Evolutionary conservation across 257 asterid genomes (phyloP), one percentile per base, ranked within the genome.

Genomic region (Petunia secreta): DNA sequence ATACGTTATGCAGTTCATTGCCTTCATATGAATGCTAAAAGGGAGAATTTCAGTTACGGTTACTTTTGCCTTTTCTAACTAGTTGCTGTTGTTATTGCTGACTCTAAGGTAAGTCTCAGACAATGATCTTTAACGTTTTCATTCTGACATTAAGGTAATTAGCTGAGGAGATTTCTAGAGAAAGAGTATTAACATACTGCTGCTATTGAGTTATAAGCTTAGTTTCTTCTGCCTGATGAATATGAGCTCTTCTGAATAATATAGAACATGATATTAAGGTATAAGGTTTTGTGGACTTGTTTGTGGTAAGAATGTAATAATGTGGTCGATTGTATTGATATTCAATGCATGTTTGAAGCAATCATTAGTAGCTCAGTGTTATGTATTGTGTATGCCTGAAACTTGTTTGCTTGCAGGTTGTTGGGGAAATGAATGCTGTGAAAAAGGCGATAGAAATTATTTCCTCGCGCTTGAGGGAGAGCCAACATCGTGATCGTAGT

Each of bases 401-500:
- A 54, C 14, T 84, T 76, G n/a, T 75, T 79, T 55, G 63, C 64
- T 59, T 79, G 25, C 90, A 93, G 98, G 92, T 93, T 64, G 94
- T 91, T n/a, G 99, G 99, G 83, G 97, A 92, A 69, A 82, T 79
- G 79, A 90, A 87, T 79, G 92, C 93, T 0, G 96, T 95, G 81
- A 93, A 93, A 86, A 86, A 85, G 84, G 98, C 99, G 59, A 66
- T 95, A 74, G 83, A 81, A 79, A 87, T 89, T 38, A 89, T 93
- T 60, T 92, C 99, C 43, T 87, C 95, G 25, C 98, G 98, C 60
- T 86, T 95, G 87, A 87, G 94, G 80, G 99, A 95, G 90, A 90
- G 96, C 84, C 99, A 95, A 80, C 98, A 92, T 84, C 99, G 97
- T 25, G 98, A 93, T 60, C 90, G 96, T 80, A 87, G 80, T 89